phyloP scores from a whole-genome alignment of 768 basidiomycete genomes.

The Lentinula raphanica region DNA sequence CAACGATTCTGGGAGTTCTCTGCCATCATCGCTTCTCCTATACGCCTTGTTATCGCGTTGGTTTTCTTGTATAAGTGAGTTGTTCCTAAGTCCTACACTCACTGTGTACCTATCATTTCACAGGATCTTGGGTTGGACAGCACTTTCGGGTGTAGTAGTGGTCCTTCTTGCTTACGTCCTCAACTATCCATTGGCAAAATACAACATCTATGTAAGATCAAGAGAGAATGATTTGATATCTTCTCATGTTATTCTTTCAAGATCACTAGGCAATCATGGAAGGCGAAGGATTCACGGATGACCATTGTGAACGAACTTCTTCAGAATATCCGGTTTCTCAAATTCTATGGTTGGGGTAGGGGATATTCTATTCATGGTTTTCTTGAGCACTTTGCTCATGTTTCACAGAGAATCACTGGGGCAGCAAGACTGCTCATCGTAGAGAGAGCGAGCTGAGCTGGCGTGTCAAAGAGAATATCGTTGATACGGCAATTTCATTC shows the following conservation, averaged over 20 bases:
- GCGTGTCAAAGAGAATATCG: slow-evolving; percentile 59
- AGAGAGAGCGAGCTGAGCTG: slow-evolving; percentile 62
- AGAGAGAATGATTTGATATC: too few relatives aligned
- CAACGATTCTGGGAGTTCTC: slow-evolving; percentile 74
- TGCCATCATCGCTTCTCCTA: slow-evolving; percentile 54
- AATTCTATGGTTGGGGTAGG: slow-evolving; percentile 74
- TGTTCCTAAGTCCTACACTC: neutral
- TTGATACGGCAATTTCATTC: slow-evolving; percentile 59
- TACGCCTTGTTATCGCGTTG: slow-evolving; percentile 61
- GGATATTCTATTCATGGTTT: neutral
- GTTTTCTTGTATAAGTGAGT: slow-evolving; percentile 69
- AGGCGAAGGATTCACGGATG: slow-evolving; percentile 66
- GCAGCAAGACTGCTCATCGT: slow-evolving; percentile 42
- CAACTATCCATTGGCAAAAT: slow-evolving; percentile 65
- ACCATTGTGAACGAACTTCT: slow-evolving; percentile 70
- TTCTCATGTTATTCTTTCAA: slow-evolving; percentile 17
- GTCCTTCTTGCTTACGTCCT: slow-evolving; percentile 55
- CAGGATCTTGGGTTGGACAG: slow-evolving; percentile 75
- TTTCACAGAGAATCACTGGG: slow-evolving; percentile 54
- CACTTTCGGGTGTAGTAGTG: slow-evolving; percentile 64
- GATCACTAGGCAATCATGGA: slow-evolving; percentile 55
- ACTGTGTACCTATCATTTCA: neutral
- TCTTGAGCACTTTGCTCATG: neutral
- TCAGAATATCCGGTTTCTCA: slow-evolving; percentile 68
- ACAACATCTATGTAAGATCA: slow-evolving; percentile 53